These are phyloP conservation scores for Beta lomatogona DNA, from an alignment of 179 eudicot species.

Conservation along the genomic window DNA sequence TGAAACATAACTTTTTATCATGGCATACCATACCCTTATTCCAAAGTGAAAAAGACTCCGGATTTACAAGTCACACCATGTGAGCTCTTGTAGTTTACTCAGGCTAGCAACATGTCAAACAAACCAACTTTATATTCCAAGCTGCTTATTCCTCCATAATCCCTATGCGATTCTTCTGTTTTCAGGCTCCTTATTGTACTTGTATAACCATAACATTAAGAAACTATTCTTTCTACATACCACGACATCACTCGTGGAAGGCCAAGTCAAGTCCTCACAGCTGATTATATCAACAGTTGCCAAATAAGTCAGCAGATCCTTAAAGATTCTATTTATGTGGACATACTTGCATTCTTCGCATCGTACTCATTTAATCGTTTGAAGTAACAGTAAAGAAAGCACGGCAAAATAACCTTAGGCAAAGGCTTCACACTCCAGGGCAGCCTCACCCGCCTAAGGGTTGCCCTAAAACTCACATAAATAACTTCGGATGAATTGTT, in stretches of 20 bases:
- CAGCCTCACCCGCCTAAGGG: not conserved
- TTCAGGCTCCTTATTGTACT: not conserved
- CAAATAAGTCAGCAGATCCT: not conserved
- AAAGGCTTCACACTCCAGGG: not conserved
- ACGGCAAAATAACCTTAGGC: not conserved
- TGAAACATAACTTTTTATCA: not conserved
- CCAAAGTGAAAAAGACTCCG: too few species aligned
- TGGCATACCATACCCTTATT: not conserved
- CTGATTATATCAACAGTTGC: not conserved
- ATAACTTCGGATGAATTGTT: not conserved
- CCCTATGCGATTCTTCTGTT: not conserved
- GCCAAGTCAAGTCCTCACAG: not conserved
- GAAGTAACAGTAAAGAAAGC: not conserved
- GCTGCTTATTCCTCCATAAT: not conserved
- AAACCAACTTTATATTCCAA: not conserved
- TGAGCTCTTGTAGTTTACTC: not conserved
- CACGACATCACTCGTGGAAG: not conserved
- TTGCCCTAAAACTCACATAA: not conserved
- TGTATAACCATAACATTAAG: not conserved
- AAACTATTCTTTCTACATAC: not conserved
- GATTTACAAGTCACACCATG: not conserved
- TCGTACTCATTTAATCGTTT: not conserved
- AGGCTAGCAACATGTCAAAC: not conserved
- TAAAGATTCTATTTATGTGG: not conserved
- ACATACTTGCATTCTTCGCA: too few species aligned